Base-by-base conservation (phyloP, 768 basidiomycete genomes). In the Lactarius deliciosus region DNA sequence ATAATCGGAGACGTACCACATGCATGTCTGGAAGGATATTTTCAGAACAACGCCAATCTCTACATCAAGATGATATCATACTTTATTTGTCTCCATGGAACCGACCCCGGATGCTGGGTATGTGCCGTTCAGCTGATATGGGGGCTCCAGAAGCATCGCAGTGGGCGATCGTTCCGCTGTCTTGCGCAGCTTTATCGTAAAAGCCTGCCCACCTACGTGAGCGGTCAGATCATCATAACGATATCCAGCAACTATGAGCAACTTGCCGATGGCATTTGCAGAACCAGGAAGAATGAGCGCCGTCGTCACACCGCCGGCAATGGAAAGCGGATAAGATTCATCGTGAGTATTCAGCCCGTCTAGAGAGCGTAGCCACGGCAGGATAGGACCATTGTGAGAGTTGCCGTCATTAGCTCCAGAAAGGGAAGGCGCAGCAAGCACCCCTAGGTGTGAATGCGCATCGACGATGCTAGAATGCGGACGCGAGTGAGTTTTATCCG, bases 321-420 rank as follows among this genome's bases (percentile, higher is more conserved):
- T 83, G n/a, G 88, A 83, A 9, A 90, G 78, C 22, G 75, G 77
- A 75, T 88, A 92, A 0, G 90, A 81, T 20, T 85, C 83, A 74
- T 94, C 92, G 70, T 90, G 90, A 0, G 91, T 92, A 73, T 94
- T 92, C 60, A 94, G 79, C 0, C 83, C 91, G 71, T 96, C 92
- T 15, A 94, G 75, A 34, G 85, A 86, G 41, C 91, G 82, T 9
- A 94, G 79, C 87, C 87, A 90, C 1, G 93, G 92, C 36, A 86
- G 73, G 63, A 90, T 81, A 64, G 63, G 53, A 32, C 54, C 43
- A 16, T 30, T 50, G 36, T 15, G 18, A 56, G 89, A 90, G 73
- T 90, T 88, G 16, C 71, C 75, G 66, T 92, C 91, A 0, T 65
- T 58, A 1, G 85, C 79, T 41, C 86, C 82, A 47, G 65, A 47